Evolutionary conservation across 179 eudicot species (phyloP).

Genomic region (Silene noctiflora): DNA sequence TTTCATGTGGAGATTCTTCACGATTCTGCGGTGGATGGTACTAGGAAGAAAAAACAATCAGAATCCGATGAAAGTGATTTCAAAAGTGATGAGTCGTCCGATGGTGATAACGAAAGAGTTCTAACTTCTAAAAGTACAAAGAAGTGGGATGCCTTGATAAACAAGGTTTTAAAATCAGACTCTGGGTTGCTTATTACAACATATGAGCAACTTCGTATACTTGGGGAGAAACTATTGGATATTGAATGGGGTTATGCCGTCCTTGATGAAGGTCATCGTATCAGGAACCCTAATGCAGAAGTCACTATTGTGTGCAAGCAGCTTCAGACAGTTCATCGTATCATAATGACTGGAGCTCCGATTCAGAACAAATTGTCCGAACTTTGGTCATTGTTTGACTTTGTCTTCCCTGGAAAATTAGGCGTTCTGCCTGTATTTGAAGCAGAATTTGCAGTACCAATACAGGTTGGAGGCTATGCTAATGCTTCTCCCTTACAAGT

Average conservation of each 20-base stretch:
- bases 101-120: conserved; percentile 48
- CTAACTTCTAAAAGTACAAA: conserved; percentile 38
- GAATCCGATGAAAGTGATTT: conserved; percentile 60
- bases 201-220: conserved; percentile 89
- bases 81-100: conserved; percentile 58
- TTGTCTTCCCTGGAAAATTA: conserved; percentile 97
- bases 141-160: conserved; percentile 80
- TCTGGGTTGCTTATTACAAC: conserved; percentile 92
- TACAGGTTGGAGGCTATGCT: conserved; percentile 98
- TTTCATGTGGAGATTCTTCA: conserved; percentile 94
- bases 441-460: conserved; percentile 94
- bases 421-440: conserved; percentile 97
- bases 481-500: conserved; percentile 97
- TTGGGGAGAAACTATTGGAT: conserved; percentile 75
- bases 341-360: conserved; percentile 97
- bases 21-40: conserved; percentile 70
- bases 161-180: conserved; percentile 64
- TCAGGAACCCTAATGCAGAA: conserved; percentile 97
- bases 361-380: conserved; percentile 94
- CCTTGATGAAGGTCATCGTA: conserved; percentile 95
- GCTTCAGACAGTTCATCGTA: conserved; percentile 92
- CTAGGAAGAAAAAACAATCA: conserved; percentile 44
- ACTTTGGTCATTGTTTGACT: conserved; percentile 97
- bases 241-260: conserved; percentile 98
- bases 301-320: conserved; percentile 94